Evolutionary conservation across 106 monocot genomes (phyloP), one percentile per base, ranked within the genome.

Genomic region (Platanthera zijinensis): DNA sequence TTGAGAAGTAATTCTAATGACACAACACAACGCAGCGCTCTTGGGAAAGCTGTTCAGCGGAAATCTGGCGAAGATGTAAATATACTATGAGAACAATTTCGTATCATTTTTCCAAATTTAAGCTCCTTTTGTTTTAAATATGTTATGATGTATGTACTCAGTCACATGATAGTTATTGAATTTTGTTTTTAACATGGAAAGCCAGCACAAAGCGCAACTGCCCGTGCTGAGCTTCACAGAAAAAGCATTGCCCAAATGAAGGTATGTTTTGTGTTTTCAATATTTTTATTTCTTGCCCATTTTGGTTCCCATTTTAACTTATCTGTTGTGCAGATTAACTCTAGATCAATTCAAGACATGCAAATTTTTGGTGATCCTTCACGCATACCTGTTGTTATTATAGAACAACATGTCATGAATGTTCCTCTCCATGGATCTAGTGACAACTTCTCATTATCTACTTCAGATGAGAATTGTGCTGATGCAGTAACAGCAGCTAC

Each of bases 201-300:
- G 96, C 91, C 93, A 32, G 85, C 89, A 77, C 91, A 87, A 57
- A 84, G 10, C 78, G 89, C 93, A 62, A 71, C 51, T 28, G 76
- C 84, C 48, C 93, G 91, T 39, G 91, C 96, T 76, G 96, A 94
- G 59, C 89, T 93, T n/a, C 93, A 97, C 74, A 87, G 96, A 70
- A 97, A 79, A 88, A 97, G 85, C 80, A 94, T 97, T 77, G 81
- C 83, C 14, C 93, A 97, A 84, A 97, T 97, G 96, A 97, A 93
- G 85, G 96, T 89, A 59, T 10, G 21, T 50, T 51, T 4, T 72
- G 21, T 22, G 19, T 50, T 70, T 70, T 70, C 47, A 47, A 8
- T 18, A n/a, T 70, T 70, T 22, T 21, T 47, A 22, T 46, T 72
- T 13, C 15, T 72, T 72, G 72, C 18, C 18, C 50, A 72, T 72